phyloP scores from a whole-genome alignment of 495 filamentous ascomycete genomes.

The Sphaerosporella brunnea region DNA sequence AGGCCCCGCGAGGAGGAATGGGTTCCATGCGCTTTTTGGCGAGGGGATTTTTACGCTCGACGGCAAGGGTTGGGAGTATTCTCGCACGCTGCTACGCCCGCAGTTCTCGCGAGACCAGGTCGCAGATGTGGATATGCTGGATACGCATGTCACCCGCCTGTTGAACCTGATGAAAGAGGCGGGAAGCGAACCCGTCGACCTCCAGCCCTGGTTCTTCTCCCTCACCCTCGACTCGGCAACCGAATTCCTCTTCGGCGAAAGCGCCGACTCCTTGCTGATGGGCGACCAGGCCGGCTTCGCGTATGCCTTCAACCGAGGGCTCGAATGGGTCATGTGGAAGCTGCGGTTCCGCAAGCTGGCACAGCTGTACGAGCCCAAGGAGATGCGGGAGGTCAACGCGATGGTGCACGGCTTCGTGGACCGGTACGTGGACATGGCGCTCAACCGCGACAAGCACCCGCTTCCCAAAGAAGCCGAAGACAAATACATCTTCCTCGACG shows the following conservation, averaged over 20 bases:
- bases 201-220: constrained; percentile 48
- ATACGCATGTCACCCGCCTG: constrained; percentile 40
- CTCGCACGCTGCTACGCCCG: constrained; percentile 43
- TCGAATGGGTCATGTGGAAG: constrained; percentile 32
- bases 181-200: constrained; percentile 38
- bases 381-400: constrained; percentile 25
- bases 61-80: constrained; percentile 47
- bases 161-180: constrained; percentile 29
- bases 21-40: constrained; percentile 42
- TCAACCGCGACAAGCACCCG: constrained; percentile 15
- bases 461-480: not conserved
- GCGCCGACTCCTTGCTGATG: constrained; percentile 28
- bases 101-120: constrained; percentile 45
- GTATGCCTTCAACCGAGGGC: constrained; percentile 32
- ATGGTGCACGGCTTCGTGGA: constrained; percentile 33
- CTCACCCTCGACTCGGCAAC: constrained; percentile 53
- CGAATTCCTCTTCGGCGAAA: constrained; percentile 54
- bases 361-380: constrained; percentile 31
- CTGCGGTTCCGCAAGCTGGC: constrained; percentile 31
- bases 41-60: constrained; percentile 55
- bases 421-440: constrained; percentile 31
- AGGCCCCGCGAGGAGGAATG: constrained; percentile 31
- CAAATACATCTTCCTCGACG: constrained; percentile 46
- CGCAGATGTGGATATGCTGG: constrained; percentile 40
- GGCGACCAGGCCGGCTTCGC: constrained; percentile 27